phyloP scores from a whole-genome alignment of 2,329 filamentous ascomycete genomes.

The Venturia oleaginea region DNA sequence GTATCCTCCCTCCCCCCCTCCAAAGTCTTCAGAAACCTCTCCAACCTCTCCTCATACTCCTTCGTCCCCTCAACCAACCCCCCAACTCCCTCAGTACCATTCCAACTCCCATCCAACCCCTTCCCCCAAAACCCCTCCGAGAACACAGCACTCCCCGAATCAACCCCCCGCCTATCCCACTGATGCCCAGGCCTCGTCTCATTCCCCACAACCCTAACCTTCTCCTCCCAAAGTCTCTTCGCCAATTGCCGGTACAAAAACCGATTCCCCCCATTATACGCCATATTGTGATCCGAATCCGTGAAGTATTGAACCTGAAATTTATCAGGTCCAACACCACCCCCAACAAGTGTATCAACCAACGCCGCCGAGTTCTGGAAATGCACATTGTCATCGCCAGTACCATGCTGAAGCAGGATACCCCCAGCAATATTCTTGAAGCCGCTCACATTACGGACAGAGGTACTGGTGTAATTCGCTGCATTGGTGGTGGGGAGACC shows the following conservation, averaged over 20 bases:
- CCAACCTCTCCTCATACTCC: neutral
- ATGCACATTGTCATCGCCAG: slow-evolving; percentile 63
- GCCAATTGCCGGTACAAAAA: slow-evolving; percentile 58
- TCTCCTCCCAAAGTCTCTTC: slow-evolving; percentile 52
- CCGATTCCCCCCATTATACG: slow-evolving; percentile 44
- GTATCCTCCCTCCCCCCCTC: neutral
- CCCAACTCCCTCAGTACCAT: neutral
- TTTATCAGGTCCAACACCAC: slow-evolving; percentile 50
- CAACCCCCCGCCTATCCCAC: neutral
- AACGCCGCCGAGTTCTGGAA: slow-evolving; percentile 58
- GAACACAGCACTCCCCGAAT: neutral
- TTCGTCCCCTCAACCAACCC: neutral
- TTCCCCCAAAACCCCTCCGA: neutral
- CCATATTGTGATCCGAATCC: slow-evolving; percentile 54
- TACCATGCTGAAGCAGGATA: slow-evolving; percentile 56
- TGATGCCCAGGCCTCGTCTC: neutral
- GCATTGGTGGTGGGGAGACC: slow-evolving; percentile 49
- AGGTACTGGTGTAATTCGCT: slow-evolving; percentile 51
- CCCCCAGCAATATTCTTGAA: slow-evolving; percentile 55
- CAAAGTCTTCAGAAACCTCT: neutral
- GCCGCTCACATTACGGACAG: slow-evolving; percentile 48
- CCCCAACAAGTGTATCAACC: slow-evolving; percentile 51
- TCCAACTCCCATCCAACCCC: neutral
- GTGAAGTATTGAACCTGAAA: slow-evolving; percentile 57
- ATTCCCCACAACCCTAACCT: slow-evolving; percentile 21